Conservation (phyloP, 768 basidiomycete genomes). For the Leccinum aurantiacum region DNA sequence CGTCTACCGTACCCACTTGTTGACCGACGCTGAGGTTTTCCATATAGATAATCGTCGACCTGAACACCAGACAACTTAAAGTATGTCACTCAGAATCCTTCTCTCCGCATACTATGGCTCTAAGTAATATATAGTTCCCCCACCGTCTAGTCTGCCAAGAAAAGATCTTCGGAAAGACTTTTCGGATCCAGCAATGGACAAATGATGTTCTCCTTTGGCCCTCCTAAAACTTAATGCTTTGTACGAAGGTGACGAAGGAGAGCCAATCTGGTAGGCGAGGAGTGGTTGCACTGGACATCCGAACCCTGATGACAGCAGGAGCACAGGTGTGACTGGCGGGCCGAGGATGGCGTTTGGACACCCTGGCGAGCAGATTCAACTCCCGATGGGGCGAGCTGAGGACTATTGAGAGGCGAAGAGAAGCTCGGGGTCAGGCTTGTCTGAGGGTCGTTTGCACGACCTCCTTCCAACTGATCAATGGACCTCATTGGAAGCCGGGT, state of each 20-base stretch:
- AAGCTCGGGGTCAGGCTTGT: not conserved
- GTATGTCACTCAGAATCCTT: not conserved
- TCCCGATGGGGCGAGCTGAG: not conserved
- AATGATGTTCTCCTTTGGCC: not conserved
- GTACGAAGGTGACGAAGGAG: conserved; percentile 20
- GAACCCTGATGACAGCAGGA: conserved; percentile 12
- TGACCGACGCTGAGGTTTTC: too few species aligned
- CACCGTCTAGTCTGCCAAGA: not conserved
- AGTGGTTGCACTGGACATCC: not conserved
- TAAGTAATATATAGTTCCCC: not conserved
- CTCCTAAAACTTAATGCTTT: conserved; percentile 8
- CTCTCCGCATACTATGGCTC: too few species aligned
- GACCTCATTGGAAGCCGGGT: not conserved
- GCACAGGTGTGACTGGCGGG: conserved; percentile 6
- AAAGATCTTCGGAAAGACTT: not conserved
- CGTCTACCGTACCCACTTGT: too few species aligned
- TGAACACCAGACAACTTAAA: not conserved
- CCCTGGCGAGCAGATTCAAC: not conserved
- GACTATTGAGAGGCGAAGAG: not conserved
- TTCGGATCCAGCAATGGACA: conserved; percentile 14
- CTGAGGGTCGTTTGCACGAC: too few species aligned
- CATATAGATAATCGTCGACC: not conserved
- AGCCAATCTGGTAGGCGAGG: not conserved
- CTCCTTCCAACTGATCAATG: conserved; percentile 1
- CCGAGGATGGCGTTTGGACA: not conserved